These are phyloP conservation scores for Cordyceps fumosorosea DNA, from an alignment of 2,329 filamentous ascomycete genomes.

Conservation along the genomic window DNA sequence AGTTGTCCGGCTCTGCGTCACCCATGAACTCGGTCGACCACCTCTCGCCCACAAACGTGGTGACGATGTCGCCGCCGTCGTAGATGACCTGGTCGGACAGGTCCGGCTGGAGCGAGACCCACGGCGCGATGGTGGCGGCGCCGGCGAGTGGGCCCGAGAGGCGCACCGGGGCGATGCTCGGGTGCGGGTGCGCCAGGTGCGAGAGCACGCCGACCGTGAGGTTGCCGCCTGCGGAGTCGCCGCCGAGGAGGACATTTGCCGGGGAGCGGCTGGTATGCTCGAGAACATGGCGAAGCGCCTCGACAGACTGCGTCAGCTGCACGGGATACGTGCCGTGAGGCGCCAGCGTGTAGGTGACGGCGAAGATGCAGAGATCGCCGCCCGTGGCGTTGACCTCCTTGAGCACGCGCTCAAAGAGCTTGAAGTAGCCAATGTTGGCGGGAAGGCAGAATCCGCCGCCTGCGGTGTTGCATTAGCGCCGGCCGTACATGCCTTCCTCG, in stretches of 20 bases:
- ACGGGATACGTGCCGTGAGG: slow-evolving; percentile 18
- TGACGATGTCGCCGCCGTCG: slow-evolving; percentile 17
- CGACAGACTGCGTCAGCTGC: slow-evolving; percentile 18
- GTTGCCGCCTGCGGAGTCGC: slow-evolving; percentile 20
- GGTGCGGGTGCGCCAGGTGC: slow-evolving; percentile 18
- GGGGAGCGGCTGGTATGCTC: slow-evolving; percentile 13
- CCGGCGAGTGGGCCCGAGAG: slow-evolving; percentile 16
- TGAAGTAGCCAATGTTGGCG: slow-evolving; percentile 18
- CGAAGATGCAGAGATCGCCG: slow-evolving; percentile 18
- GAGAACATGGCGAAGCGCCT: slow-evolving; percentile 17
- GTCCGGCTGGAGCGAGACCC: slow-evolving; percentile 17
- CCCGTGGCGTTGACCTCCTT: slow-evolving; percentile 11
- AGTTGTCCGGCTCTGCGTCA: slow-evolving; percentile 14
- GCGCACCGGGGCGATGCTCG: slow-evolving; percentile 16
- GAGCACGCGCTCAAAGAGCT: slow-evolving; percentile 16
- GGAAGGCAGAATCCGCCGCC: slow-evolving; percentile 20
- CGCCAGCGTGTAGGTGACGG: slow-evolving; percentile 17
- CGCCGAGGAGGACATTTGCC: slow-evolving; percentile 16
- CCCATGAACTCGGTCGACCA: slow-evolving; percentile 16
- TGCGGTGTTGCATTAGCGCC: not conserved
- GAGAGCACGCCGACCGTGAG: slow-evolving; percentile 19
- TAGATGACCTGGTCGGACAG: slow-evolving; percentile 13
- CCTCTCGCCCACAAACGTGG: slow-evolving; percentile 11
- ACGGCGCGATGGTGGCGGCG: slow-evolving; percentile 16
- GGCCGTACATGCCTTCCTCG: not conserved